Conservation (phyloP, 2,329 filamentous ascomycete genomes). For the Botrytis porri region DNA sequence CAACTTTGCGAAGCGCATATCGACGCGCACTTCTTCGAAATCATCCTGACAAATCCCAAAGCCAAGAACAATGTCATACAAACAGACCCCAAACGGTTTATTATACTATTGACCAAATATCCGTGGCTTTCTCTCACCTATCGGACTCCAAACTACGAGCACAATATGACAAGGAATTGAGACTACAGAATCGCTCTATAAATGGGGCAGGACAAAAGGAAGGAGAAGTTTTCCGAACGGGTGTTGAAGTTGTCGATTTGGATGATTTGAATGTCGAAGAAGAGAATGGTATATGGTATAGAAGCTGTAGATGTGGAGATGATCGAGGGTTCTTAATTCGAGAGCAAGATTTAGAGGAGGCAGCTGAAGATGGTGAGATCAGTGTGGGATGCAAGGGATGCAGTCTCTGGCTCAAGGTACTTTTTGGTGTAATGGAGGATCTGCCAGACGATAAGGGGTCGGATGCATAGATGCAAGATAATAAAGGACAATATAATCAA, state of each 20-base stretch:
- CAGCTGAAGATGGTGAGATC: slow-evolving; percentile 56
- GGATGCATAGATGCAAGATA: slow-evolving; percentile 14
- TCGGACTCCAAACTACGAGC: slow-evolving; percentile 49
- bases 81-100: slow-evolving; percentile 36
- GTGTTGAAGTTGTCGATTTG: slow-evolving; percentile 62
- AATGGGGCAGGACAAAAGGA: slow-evolving; percentile 24
- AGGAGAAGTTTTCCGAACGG: slow-evolving; percentile 49
- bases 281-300: slow-evolving; percentile 48
- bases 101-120: slow-evolving; percentile 63
- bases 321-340: slow-evolving; percentile 56
- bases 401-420: slow-evolving; percentile 63
- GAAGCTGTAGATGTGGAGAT: slow-evolving; percentile 63
- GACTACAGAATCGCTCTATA: slow-evolving; percentile 27
- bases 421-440: slow-evolving; percentile 55
- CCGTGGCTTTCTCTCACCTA: slow-evolving; percentile 55
- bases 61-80: slow-evolving; percentile 17
- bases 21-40: slow-evolving; percentile 61
- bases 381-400: slow-evolving; percentile 65
- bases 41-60: slow-evolving; percentile 50
- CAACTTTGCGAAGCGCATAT: slow-evolving; percentile 61
- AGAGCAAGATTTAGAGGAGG: slow-evolving; percentile 59
- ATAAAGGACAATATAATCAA: background rate
- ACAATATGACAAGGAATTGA: slow-evolving; percentile 54
- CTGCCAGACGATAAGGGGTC: slow-evolving; percentile 14
- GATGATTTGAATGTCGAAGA: slow-evolving; percentile 60